These are phyloP conservation scores for Closterium sp. DNA, from an alignment of 139 green algal genomes.

Conservation along the genomic window DNA sequence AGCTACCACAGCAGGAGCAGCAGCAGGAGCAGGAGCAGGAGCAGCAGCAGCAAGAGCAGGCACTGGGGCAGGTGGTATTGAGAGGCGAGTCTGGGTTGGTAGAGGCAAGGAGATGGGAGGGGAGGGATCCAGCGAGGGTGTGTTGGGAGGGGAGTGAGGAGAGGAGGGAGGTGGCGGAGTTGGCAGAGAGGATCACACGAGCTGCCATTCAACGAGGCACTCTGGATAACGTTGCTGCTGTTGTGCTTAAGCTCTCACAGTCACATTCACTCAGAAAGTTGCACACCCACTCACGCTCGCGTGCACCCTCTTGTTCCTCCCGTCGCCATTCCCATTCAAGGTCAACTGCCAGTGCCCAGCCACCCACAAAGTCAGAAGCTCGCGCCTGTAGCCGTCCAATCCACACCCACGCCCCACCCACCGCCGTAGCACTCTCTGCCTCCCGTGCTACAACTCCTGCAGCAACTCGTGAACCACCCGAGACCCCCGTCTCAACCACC, in stretches of 20 bases:
- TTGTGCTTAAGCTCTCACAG: not conserved
- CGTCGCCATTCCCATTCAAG: no score
- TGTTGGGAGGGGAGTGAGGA: not conserved
- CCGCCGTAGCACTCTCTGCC: not conserved
- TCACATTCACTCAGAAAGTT: not conserved
- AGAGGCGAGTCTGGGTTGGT: not conserved
- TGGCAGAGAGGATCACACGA: not conserved
- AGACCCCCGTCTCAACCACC: not conserved
- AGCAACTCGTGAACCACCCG: not conserved
- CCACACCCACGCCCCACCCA: not conserved
- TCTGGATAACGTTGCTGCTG: not conserved
- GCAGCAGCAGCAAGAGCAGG: not conserved
- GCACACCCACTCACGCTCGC: not conserved
- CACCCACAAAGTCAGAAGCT: not conserved
- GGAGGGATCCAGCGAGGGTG: not conserved
- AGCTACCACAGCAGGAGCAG: not conserved
- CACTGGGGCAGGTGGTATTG: not conserved
- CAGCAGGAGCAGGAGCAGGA: not conserved
- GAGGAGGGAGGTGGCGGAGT: not conserved
- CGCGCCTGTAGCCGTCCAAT: not conserved
- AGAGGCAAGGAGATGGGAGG: not conserved
- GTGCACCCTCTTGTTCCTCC: no score
- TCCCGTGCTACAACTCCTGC: not conserved
- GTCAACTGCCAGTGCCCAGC: no score
- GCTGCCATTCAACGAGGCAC: not conserved